Evolutionary conservation across 169 alveolate species (phyloP).

Genomic region (Plasmodium relictum): DNA sequence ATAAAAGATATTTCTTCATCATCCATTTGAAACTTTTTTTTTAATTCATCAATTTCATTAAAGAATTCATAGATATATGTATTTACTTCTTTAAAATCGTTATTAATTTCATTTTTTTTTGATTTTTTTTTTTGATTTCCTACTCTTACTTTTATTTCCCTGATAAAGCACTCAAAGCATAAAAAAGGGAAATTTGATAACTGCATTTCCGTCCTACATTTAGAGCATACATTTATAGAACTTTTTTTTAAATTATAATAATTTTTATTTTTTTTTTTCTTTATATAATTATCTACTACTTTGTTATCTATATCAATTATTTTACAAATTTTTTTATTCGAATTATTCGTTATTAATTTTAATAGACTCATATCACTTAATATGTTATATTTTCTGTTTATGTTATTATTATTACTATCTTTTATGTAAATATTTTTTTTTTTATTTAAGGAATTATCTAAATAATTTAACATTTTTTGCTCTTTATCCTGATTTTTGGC

Average conservation of each 20-base stretch:
- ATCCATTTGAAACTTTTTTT: constrained; percentile 35
- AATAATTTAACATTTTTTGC: not conserved
- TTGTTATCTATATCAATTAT: constrained; percentile 30
- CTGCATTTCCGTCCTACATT: constrained; percentile 51
- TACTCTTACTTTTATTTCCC: constrained; percentile 13
- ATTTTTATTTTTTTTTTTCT: constrained; percentile 4
- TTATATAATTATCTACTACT: constrained; percentile 42
- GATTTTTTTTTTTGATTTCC: not conserved
- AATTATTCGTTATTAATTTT: constrained; percentile 22
- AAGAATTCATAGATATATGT: constrained; percentile 33
- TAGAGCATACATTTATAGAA: constrained; percentile 23
- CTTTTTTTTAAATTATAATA: constrained; percentile 13
- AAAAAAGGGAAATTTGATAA: constrained; percentile 26
- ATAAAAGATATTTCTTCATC: constrained; percentile 33
- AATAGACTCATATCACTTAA: constrained; percentile 27
- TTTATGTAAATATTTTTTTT: not conserved
- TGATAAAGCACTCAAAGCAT: constrained; percentile 58
- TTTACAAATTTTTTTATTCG: constrained; percentile 14
- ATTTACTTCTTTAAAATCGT: constrained; percentile 23
- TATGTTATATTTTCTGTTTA: constrained; percentile 1
- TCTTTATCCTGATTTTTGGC: not conserved
- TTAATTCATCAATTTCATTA: constrained; percentile 21
- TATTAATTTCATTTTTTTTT: not conserved
- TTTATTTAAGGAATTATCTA: not conserved
- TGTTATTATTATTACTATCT: not conserved